Evolutionary conservation across 2,329 filamentous ascomycete genomes (phyloP), one percentile per base, ranked within the genome.

Genomic region (Aspergillus sojae): DNA sequence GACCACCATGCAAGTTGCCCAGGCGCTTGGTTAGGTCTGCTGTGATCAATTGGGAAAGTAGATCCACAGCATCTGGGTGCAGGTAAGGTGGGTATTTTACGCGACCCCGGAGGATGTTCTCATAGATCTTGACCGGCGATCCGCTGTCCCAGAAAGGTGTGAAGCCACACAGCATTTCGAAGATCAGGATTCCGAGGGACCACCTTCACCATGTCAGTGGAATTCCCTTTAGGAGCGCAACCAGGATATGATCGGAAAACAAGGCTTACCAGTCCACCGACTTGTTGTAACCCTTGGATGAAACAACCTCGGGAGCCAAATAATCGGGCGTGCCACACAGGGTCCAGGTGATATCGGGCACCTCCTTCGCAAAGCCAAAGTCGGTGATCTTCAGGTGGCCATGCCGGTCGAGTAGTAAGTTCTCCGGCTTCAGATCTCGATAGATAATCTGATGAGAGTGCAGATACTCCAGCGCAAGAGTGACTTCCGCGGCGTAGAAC

Each of bases 91-190:
- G 95, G 77, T 98, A 99, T 81, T 97, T 98, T 79, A 99, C 92
- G 72, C 91, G 90, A 64, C 94, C 95, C 75, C 93, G 94, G 68
- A 99, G 87, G 74, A 99, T 99, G 78, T 99, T 99, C 83, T 99
- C 95, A 82, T 99, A 99, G 74, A 99, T 99, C 81, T 97, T 97
- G 88, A 99, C 96, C 3, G 95, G 94, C 52, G 93, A 97, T 61
- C 94, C 95, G 72, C 92, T 92, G 78, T 99, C 95, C 94, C 95
- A 99, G 83, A 99, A 99, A 5, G 95, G 95, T 5, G 95, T 99
- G 80, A 97, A 99, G 32, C 95, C 95, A 77, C 95, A 98, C 43
- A 99, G 87, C 95, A 99, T 99, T 84, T 99, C 95, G 79, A 97
- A 99, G 78, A 99, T 98, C 71, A 99, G 83, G 76, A 99, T 98